Base-by-base conservation (phyloP, 805 yeast species). In the Cyberlindnera petersonii region DNA sequence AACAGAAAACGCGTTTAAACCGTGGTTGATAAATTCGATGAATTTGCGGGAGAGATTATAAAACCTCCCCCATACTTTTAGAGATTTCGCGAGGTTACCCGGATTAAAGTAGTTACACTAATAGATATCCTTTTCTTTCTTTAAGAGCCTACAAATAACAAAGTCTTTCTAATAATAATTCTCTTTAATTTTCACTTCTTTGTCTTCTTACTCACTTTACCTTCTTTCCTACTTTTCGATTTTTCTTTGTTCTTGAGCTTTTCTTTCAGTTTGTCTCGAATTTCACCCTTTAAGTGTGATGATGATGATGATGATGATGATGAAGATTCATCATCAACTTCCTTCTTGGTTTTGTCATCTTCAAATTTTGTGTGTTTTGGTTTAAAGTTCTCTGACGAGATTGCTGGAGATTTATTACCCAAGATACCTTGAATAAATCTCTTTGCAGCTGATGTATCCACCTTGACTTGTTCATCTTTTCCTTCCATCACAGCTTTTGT, bases 331-430 rank as follows among this genome's bases (percentile, higher is more conserved):
- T n/a, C n/a, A n/a, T n/a, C n/a, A n/a, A n/a, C n/a, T n/a, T n/a
- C n/a, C n/a, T n/a, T n/a, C n/a, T n/a, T n/a, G n/a, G n/a, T n/a
- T 24, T 15, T 8, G 6, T 49, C 43, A 15, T 60, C 64, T 4
- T 52, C 55, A 47, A 77, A 77, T 44, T 65, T 73, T 1, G 74
- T 75, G 47, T 77, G 82, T 33, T 63, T 73, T 0, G 79, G 78
- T 47, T 72, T 62, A 44, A 77, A 77, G 45, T 75, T 71, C 9
- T 62, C 66, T 9, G 59, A 60, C 31, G 79, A 72, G 23, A 77
- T 77, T 1, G 82, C 77, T 3, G 82, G 77, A 14, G 55, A 45
- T 6, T 43, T 49, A 16, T 72, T 75, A 13, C 43, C 43, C 42
- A 76, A 58, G 0, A 79, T 73, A 39, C 63, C 61, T 26, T 62